Evolutionary conservation across 176 grass and related monocot species (phyloP).

Genomic region (Phoenix dactylifera): DNA sequence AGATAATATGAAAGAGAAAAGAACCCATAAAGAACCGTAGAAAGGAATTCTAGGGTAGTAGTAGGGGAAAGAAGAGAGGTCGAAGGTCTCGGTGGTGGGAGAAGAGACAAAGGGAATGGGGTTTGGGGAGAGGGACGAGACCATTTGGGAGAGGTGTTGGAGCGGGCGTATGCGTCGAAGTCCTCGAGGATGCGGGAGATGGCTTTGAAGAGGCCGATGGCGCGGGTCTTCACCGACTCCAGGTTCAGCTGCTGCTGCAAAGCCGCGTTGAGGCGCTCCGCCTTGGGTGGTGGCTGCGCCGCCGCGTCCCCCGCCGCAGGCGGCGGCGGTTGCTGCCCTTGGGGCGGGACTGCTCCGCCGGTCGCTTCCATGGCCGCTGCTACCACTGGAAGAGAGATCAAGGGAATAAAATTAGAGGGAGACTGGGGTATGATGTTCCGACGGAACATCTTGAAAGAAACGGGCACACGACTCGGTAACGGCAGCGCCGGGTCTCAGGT

Average conservation of each 20-base stretch:
- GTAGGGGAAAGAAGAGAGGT: not conserved
- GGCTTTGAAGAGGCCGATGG: constrained; percentile 70
- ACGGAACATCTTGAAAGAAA: no score
- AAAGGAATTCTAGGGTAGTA: no score
- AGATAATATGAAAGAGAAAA: no score
- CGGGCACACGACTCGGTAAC: no score
- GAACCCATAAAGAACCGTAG: no score
- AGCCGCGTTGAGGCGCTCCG: constrained; percentile 55
- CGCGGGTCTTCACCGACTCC: constrained; percentile 76
- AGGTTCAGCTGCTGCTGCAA: constrained; percentile 84
- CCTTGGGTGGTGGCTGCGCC: constrained; percentile 18
- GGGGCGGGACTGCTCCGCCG: constrained; percentile 8
- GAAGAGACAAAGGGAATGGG: not conserved
- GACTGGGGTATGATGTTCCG: no score
- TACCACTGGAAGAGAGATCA: no score
- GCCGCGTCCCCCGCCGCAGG: constrained; percentile 20
- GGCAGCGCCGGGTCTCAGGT: no score
- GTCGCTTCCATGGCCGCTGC: constrained; percentile 17
- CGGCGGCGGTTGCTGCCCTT: constrained; percentile 7
- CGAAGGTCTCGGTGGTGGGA: no score
- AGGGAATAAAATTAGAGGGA: no score
- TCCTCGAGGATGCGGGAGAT: constrained; percentile 89
- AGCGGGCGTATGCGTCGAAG: constrained; percentile 58
- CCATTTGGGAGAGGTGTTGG: constrained; percentile 67
- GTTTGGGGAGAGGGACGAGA: not conserved